phyloP scores from a whole-genome alignment of 225 moss, liverwort and hornwort species.

The Antitrichia curtipendula region DNA sequence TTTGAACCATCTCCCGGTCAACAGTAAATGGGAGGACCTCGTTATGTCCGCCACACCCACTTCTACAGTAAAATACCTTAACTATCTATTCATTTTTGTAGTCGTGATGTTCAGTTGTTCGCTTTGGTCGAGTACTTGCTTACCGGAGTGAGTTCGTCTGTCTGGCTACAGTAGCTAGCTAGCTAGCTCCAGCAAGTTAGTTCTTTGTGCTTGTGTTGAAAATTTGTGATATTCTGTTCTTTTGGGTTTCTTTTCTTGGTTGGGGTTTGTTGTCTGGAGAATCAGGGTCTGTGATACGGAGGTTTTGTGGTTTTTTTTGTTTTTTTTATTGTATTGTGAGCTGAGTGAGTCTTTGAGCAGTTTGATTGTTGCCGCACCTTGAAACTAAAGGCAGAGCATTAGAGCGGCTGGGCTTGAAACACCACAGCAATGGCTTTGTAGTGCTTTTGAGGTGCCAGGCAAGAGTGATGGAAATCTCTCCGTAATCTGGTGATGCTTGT shows the following conservation, averaged over 20 bases:
- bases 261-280: not conserved
- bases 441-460: slow-evolving; percentile 18
- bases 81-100: no score
- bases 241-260: no score
- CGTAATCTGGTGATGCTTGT: slow-evolving; percentile 23
- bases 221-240: no score
- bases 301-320: not conserved
- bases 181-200: not conserved
- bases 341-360: not conserved
- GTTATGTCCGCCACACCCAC: not conserved
- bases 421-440: slow-evolving; percentile 24
- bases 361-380: slow-evolving; percentile 1
- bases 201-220: not conserved
- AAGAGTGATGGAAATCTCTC: slow-evolving; percentile 23
- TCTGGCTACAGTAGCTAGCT: no score
- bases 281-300: not conserved
- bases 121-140: not conserved
- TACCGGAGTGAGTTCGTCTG: no score
- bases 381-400: slow-evolving; percentile 14
- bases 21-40: not conserved
- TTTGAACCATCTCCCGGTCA: not conserved
- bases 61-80: not conserved
- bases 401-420: slow-evolving; percentile 41
- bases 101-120: no score
- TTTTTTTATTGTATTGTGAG: no score